Evolutionary conservation across 164 flowering plant genomes (phyloP).

Genomic region (Warburgia ugandensis): DNA sequence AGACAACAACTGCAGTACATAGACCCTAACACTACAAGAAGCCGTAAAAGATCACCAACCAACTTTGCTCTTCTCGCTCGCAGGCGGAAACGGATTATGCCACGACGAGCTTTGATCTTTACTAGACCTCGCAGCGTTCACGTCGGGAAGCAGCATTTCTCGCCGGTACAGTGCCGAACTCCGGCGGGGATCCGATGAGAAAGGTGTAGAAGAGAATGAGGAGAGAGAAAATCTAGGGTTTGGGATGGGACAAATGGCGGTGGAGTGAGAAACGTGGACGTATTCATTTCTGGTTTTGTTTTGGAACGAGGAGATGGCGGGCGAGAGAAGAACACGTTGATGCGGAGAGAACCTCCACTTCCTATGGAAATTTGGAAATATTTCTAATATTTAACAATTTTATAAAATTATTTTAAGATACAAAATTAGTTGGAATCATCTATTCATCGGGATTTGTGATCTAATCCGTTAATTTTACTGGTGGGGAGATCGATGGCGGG

Average conservation of each 20-base stretch:
- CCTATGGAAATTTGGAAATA: too few species aligned
- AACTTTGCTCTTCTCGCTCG: conserved; percentile 13
- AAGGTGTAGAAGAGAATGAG: background rate
- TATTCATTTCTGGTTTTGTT: background rate
- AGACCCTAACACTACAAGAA: background rate
- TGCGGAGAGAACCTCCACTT: conserved; percentile 23
- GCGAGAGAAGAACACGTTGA: conserved; percentile 28
- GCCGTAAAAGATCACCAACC: conserved; percentile 12
- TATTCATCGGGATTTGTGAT: too few species aligned
- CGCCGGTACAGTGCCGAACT: background rate
- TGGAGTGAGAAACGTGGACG: conserved; percentile 1
- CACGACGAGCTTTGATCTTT: conserved; percentile 10
- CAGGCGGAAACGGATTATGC: conserved; percentile 3
- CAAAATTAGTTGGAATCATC: too few species aligned
- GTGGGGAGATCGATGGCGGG: too few species aligned
- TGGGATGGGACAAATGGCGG: conserved; percentile 2
- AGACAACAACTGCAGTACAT: background rate
- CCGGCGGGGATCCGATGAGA: background rate
- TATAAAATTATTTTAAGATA: too few species aligned
- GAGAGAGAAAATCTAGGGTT: background rate
- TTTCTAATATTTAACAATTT: too few species aligned
- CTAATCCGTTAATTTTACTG: too few species aligned
- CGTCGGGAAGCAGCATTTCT: conserved; percentile 17
- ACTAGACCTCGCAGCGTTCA: conserved; percentile 6
- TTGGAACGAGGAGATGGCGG: background rate